Evolutionary conservation across 1,139 yeast species (phyloP).

Genomic region (Saccharomyces hybrid): DNA sequence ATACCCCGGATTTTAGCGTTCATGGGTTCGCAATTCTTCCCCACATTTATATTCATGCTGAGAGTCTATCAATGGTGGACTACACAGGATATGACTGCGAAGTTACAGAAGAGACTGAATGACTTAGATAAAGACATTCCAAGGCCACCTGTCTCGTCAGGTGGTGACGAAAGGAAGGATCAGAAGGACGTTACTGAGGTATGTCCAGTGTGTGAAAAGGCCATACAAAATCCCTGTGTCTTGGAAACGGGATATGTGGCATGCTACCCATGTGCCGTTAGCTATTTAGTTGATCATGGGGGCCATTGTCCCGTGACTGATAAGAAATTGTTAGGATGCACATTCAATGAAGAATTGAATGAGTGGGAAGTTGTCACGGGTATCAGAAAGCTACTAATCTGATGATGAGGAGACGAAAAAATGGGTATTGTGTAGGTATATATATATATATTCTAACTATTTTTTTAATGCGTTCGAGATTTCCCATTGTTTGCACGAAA

Average conservation of each 20-base stretch:
- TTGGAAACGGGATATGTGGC: constrained; percentile 89
- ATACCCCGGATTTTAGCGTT: constrained; percentile 37
- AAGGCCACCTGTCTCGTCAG: constrained; percentile 28
- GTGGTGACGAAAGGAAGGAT: constrained; percentile 28
- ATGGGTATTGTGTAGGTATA: not conserved
- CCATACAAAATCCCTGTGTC: constrained; percentile 70
- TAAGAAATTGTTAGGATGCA: constrained; percentile 61
- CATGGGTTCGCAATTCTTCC: constrained; percentile 49
- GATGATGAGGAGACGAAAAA: constrained; percentile 8
- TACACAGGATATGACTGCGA: constrained; percentile 63
- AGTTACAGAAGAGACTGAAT: constrained; percentile 48
- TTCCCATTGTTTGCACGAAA: constrained; percentile 28
- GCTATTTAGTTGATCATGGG: constrained; percentile 48
- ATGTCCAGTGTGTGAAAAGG: constrained; percentile 70
- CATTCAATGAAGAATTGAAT: constrained; percentile 48
- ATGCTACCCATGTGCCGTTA: constrained; percentile 80
- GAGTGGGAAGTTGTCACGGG: constrained; percentile 67
- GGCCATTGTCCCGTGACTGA: constrained; percentile 89
- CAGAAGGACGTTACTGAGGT: constrained; percentile 11
- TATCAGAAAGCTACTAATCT: constrained; percentile 59
- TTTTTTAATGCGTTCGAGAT: constrained; percentile 9
- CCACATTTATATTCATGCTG: constrained; percentile 36
- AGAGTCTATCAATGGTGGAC: constrained; percentile 91
- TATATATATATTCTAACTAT: not conserved
- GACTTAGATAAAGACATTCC: constrained; percentile 48